Evolutionary conservation across 305 asterid species (phyloP), one percentile per base, ranked within the genome.

Genomic region (Rubia peregrina): DNA sequence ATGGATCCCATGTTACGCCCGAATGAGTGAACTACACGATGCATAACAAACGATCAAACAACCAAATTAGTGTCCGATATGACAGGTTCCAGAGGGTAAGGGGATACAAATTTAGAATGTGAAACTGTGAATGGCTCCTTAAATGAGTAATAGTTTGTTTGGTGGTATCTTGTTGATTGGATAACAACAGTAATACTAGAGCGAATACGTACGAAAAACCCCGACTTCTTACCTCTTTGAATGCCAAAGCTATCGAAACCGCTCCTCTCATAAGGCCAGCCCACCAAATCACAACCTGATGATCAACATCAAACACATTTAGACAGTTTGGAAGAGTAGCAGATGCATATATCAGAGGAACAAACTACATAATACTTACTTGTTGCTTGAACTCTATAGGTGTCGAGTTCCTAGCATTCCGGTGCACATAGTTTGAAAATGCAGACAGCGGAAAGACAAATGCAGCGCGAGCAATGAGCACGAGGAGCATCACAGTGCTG

Each of bases 221-320:
- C 33, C 33, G 3, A 30, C 33, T 30, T 30, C 33, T 30, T 81
- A 93, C 99, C 99, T 94, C 91, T 79, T 89, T 91, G 88, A 91
- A 94, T 1, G 98, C 96, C 83, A 94, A 78, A 42, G 99, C 99
- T 22, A 91, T 89, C 78, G 98, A 94, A 42, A 94, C 98, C 16
- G 98, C 98, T 72, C 97, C 98, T 78, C 99, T 87, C 90, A 91
- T 89, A 66, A 94, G 92, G 40, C 99, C 99, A 33, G 99, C 97
- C 99, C 99, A 94, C 95, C 96, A 91, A 70, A 94, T 81, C 22
- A 94, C 76, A 11, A 89, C 77, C 99, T 81, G 74, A 24, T n/a
- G 7, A 51, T 51, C 43, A 48, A 7, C 10, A 33, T 2, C 40
- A 55, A 14, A 9, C 11, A 36, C 2, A 22, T 17, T 1, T 2